Evolutionary conservation across 768 basidiomycete species (phyloP), one percentile per base, ranked within the genome.

Genomic region (Agaricus blazei): DNA sequence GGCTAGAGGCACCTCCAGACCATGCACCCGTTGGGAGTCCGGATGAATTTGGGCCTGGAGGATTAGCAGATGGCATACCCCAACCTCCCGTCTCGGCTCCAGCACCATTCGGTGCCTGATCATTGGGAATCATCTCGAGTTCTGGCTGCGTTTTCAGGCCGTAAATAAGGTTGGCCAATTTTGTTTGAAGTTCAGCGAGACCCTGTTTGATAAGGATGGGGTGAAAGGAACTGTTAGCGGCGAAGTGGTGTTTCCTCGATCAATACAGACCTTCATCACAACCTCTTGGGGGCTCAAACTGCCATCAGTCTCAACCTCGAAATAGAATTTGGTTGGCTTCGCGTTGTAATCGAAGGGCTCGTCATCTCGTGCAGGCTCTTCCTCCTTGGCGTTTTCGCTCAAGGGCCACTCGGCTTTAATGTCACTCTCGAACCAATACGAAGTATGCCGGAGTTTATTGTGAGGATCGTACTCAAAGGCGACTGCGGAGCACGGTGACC

Each of bases 401-500:
- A 95, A 68, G 0, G 95, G 96, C 97, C 97, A 99, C 72, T 99
- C 97, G 3, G 70, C 78, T 31, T 83, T 82, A 60, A 82, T 76
- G 62, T 94, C 85, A 24, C 75, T 79, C 70, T 99, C 97, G 66
- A 78, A 92, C 97, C 97, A 98, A 69, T 97, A 84, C 2, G 88
- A 84, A 3, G 97, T 98, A 71, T 99, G 97, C 51, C 94, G 84
- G 31, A 99, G 77, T 69, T 93, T 93, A 74, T 99, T 99, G 76
- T 98, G 81, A 11, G 97, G 97, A 70, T 99, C 97, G 60, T 99
- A 99, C 73, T 99, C 97, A 60, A 96, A 98, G 7, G 87, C 84
- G 15, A 99, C 87, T 7, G 97, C 93, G 1, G 93, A 90, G 58
- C 94, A 90, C 11, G 97, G 96, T 0, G 93, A 96, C 93, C 96